Base-by-base conservation (phyloP, 495 filamentous ascomycete species). In the Trichoderma erinaceum region DNA sequence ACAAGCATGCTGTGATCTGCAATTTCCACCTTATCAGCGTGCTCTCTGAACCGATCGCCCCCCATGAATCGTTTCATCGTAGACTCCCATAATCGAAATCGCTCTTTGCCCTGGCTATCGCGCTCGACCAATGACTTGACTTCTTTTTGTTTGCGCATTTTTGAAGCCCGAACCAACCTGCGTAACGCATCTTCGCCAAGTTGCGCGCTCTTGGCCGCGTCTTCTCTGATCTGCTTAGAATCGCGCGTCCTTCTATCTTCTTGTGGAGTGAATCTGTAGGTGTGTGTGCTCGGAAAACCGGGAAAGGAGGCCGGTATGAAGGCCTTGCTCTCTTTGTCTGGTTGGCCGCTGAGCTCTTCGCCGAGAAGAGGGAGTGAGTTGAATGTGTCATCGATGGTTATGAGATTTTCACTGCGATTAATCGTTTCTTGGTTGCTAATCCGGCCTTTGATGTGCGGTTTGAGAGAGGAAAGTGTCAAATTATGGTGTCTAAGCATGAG, bases 21-120 rank as follows among this genome's bases (percentile, higher is more conserved):
- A 63, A 83, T 80, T 23, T 82, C 80, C 1, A 74, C 70, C 29
- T 75, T 56, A 5, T 71, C 75, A 69, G 72, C 68, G 52, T 74
- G 70, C 10, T 67, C 25, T 86, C 88, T 43, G 87, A 89, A 66
- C 87, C 87, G 73, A 87, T 73, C 71, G 12, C 75, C 72, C 41
- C 78, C 76, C 3, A 83, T 73, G 12, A 81, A 48, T 16, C 75
- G 74, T 12, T 74, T 71, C 80, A 83, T 81, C 4, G 78, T 74
- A 0, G 67, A 58, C 70, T 83, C 81, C 81, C 81, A 83, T 0
- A 77, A 68, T 2, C 73, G 64, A 63, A 81, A 77, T 38, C 81
- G 74, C 16, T 78, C 69, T 16, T 77, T 74, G 32, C 75, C 73
- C 0, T 73, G 64, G 0, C 71, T 66, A 44, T 81, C 70, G 27